phyloP scores from a whole-genome alignment of 202 grass and related monocot genomes.

The Carex sylvatica region DNA sequence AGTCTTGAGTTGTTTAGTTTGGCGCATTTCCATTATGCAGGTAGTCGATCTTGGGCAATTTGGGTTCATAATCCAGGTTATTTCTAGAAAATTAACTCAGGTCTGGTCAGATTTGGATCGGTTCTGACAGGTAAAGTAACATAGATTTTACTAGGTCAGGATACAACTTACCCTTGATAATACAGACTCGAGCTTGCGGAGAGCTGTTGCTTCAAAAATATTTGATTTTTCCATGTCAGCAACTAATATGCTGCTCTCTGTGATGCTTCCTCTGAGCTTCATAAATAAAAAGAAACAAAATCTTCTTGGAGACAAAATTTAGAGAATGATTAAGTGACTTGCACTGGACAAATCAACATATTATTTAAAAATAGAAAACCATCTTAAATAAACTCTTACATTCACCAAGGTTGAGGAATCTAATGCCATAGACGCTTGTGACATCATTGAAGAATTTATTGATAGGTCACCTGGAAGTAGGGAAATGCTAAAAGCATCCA shows the following conservation, averaged over 20 bases:
- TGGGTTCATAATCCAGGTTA: neutral
- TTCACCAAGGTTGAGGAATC: slow-evolving; percentile 25
- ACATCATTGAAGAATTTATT: slow-evolving; percentile 31
- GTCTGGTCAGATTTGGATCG: neutral
- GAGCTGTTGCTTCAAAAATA: slow-evolving; percentile 35
- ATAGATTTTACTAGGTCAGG: neutral
- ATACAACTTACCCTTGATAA: slow-evolving; percentile 48
- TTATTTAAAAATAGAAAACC: slow-evolving; percentile 1
- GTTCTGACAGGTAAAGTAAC: neutral
- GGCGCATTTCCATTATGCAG: neutral
- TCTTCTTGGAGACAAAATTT: slow-evolving; percentile 9
- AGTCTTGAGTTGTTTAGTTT: neutral
- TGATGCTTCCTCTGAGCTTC: slow-evolving; percentile 25
- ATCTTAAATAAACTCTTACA: slow-evolving; percentile 29
- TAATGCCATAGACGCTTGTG: slow-evolving; percentile 1
- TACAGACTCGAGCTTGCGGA: slow-evolving; percentile 52
- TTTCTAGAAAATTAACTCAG: neutral
- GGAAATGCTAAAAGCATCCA: slow-evolving; percentile 59
- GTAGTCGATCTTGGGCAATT: neutral
- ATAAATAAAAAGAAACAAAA: slow-evolving; percentile 24
- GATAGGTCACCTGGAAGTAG: slow-evolving; percentile 51
- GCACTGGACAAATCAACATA: neutral
- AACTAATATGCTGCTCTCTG: slow-evolving; percentile 3
- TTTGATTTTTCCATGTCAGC: neutral
- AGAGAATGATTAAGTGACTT: neutral